Evolutionary conservation across 2,329 filamentous ascomycete genomes (phyloP), one percentile per base, ranked within the genome.

Genomic region (Neonectria sp.): DNA sequence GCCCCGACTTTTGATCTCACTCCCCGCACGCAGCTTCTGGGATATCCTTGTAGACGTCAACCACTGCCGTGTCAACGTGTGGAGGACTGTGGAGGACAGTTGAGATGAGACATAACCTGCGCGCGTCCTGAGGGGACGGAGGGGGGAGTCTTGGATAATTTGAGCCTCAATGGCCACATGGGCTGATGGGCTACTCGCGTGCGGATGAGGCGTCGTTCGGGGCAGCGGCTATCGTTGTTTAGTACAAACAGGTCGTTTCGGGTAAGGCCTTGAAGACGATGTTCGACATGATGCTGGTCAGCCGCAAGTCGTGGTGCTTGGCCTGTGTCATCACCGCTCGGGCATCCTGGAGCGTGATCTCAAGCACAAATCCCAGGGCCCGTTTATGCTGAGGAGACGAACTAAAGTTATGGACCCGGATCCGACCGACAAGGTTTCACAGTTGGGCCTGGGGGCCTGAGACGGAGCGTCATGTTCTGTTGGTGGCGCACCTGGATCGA

Each of bases 201-300:
- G 43, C 52, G 29, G 27, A 48, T 31, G 45, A 56, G 52, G 15
- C 43, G 21, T 21, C 33, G 8, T 25, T 40, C n/a, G 60, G 27
- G 7, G n/a, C 15, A 49, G 15, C 53, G 15, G 51, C 37, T 35
- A 33, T 53, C 31, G n/a, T 13, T 4, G 24, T 31, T n/a, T 51
- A 49, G 52, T 27, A 21, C 21, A 21, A 21, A 21, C 21, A 12
- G 8, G 21, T 55, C 31, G 48, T 49, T 51, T 31, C 43, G 29
- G 60, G 46, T 35, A 40, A 31, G 33, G 53, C 6, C 46, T 35
- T 11, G 4, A 27, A 11, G 43, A 31, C 60, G 31, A 51, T 25
- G 60, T 53, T 57, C 49, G 60, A 33, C 59, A 62, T 55, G 24
- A 31, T 13, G 21, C 27, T 24, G 52, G 21, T 40, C 24, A 12